Percentiles rank a stretch among this genome's conserved stretches.
Conservation (phyloP, 305 asterid genomes). For the Rubia occidens region DNA sequence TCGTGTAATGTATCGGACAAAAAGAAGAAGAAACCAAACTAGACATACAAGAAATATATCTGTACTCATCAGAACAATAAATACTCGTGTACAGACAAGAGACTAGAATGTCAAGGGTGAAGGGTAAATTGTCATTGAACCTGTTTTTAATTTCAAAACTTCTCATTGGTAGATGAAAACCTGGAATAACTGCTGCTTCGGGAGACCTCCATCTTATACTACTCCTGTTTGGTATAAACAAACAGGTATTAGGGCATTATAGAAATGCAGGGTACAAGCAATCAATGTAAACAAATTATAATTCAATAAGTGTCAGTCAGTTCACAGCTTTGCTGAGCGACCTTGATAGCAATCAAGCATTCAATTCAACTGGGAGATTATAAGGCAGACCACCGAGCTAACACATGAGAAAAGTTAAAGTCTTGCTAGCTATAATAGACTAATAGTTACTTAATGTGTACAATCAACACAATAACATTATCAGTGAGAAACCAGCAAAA, state of each 20-base stretch:
- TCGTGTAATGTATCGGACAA: not conserved
- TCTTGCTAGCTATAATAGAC: not conserved
- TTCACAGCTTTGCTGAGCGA: not conserved
- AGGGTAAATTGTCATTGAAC: constrained; percentile 23
- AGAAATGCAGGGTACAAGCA: not conserved
- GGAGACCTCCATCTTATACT: constrained; percentile 55
- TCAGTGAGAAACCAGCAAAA: not conserved
- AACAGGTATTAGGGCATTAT: constrained; percentile 12
- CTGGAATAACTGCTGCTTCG: constrained; percentile 60
- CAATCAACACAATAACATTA: not conserved
- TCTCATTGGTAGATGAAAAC: constrained; percentile 88
- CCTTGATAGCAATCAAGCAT: not conserved
- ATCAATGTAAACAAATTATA: not conserved
- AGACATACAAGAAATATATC: not conserved
- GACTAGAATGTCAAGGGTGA: not conserved
- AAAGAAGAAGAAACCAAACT: not conserved
- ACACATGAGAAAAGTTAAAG: not conserved
- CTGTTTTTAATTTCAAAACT: constrained; percentile 82
- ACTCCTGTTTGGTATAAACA: constrained; percentile 31
- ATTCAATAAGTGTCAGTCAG: not conserved
- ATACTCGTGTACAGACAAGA: no score
- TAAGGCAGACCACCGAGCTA: not conserved
- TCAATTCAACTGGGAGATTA: not conserved
- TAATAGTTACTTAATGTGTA: not conserved
- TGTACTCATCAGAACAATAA: not conserved